Percentiles rank a stretch among this genome's conserved stretches.
Evolutionary conservation across 306 rosid species (phyloP).

Genomic region (Vigna reflexopilosa): DNA sequence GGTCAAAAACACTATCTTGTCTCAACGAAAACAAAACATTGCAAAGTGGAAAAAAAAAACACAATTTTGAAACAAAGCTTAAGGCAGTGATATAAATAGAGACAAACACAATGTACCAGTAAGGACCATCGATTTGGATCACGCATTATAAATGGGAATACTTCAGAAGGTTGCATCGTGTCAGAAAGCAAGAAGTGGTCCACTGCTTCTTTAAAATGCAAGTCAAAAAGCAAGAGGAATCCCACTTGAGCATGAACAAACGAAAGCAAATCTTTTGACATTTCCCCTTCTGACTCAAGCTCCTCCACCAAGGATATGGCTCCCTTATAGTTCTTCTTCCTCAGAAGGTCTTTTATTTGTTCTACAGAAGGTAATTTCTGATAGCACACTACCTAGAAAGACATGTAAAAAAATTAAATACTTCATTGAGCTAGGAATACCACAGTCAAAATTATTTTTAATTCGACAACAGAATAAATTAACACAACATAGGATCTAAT

Average conservation of each 20-base stretch:
- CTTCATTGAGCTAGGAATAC: conserved; percentile 20
- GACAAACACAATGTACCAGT: conserved; percentile 64
- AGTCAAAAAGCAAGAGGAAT: conserved; percentile 93
- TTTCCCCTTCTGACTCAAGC: conserved; percentile 87
- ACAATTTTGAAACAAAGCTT: conserved; percentile 13
- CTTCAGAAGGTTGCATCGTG: conserved; percentile 96
- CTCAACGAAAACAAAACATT: no score
- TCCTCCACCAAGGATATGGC: conserved; percentile 92
- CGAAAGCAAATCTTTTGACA: conserved; percentile 84
- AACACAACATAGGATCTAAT: not conserved
- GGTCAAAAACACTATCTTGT: no score
- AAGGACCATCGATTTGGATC: conserved; percentile 99
- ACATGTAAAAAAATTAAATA: conserved; percentile 37
- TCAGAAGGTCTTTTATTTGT: conserved; percentile 89
- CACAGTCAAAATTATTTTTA: not conserved
- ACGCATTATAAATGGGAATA: conserved; percentile 92
- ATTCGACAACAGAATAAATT: not conserved
- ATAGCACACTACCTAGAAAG: conserved; percentile 80
- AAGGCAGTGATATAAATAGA: not conserved
- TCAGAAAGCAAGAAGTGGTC: conserved; percentile 88
- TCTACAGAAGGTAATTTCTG: conserved; percentile 82
- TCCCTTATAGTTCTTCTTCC: conserved; percentile 86
- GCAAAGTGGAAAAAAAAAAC: not conserved
- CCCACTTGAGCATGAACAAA: conserved; percentile 99
- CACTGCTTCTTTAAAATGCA: conserved; percentile 96